Conservation (phyloP, 169 alveolate genomes). For the Pseudocohnilembus persalinus region DNA sequence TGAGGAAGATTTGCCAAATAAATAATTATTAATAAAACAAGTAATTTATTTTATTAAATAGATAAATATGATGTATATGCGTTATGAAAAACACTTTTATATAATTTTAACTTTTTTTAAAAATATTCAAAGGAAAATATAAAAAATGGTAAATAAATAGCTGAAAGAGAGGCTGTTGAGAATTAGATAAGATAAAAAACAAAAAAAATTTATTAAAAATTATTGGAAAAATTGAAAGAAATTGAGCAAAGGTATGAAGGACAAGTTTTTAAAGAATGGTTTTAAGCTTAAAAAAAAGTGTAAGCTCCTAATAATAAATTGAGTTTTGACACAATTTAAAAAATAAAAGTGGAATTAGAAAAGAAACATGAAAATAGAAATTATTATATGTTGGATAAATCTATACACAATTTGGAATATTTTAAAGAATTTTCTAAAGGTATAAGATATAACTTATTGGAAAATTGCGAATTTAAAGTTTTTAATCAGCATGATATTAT, state of each 20-base stretch:
- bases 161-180: neutral
- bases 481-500: neutral
- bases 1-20: no score
- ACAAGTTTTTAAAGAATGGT: neutral
- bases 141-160: neutral
- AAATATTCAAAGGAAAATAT: no score
- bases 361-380: neutral
- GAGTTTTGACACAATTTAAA: neutral
- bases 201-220: no score
- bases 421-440: neutral
- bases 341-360: neutral
- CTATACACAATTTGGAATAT: neutral
- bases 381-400: neutral
- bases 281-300: neutral
- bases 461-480: neutral
- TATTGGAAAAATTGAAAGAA: neutral
- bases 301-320: neutral
- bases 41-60: no score
- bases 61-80: no score
- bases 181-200: no score
- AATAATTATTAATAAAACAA: no score
- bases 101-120: no score
- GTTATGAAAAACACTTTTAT: no score
- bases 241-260: neutral
- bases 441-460: neutral